Evolutionary conservation across 768 basidiomycete species (phyloP), one percentile per base, ranked within the genome.

Genomic region (Pleurotus platypus): DNA sequence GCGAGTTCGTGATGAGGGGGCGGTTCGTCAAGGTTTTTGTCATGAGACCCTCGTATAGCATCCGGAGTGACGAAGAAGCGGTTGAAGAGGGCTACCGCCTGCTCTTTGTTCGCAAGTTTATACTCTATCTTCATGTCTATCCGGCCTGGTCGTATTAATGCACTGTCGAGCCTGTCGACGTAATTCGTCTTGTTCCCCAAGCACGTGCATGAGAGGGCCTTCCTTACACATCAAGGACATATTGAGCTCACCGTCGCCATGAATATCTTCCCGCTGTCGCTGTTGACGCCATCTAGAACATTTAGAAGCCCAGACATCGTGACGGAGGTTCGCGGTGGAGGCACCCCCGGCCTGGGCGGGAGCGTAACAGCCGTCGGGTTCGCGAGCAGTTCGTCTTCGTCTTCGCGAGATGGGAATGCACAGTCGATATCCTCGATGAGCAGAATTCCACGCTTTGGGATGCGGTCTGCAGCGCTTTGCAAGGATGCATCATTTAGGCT

Each of bases 381-480:
- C 1, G 15, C 18, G 9, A 57, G 57, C 7, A 65, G 63, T 5
- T 70, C 66, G 4, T 75, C 72, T 1, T 69, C 67, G 2, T 79
- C 78, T 15, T 76, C 77, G 5, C 78, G 73, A 1, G 78, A 74
- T 1, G 77, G 71, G 66, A 85, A 84, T 0, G 82, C 82, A 60
- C 81, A 83, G 58, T 85, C 84, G 46, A 84, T 84, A 60, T 85
- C 83, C 64, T 84, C 82, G 48, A 85, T 79, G 6, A 84, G 70
- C 46, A 84, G 71, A 35, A 85, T 83, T 16, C 78, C 77, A 30
- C 77, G 67, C 57, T 81, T 79, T 1, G 83, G 82, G 11, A 81
- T 75, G 5, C 72, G 68, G 2, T 77, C 67, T 2, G 76, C 75
- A 1, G 78, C 76, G 7, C 75, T 71, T 55, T 78, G 73, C 1